Conservation (phyloP, 2,329 filamentous ascomycete genomes). For the Fusarium sp. region DNA sequence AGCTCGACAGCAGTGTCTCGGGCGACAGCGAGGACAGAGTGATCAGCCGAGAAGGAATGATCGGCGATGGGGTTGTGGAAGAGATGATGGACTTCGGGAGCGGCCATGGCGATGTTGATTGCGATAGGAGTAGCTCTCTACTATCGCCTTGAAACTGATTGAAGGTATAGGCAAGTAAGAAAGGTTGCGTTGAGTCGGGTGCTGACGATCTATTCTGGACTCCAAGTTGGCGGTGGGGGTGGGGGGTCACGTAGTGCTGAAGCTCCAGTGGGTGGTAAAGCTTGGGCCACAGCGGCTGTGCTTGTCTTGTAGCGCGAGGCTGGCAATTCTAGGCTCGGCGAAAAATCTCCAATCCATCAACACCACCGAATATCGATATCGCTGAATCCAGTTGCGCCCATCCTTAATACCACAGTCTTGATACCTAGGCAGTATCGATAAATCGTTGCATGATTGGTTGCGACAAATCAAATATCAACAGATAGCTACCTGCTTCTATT, state of each 20-base stretch:
- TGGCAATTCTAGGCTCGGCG: conserved; percentile 34
- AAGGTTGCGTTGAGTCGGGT: conserved; percentile 12
- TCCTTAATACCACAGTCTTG: conserved; percentile 14
- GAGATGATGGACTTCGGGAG: conserved; percentile 93
- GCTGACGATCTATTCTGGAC: conserved; percentile 34
- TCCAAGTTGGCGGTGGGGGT: conserved; percentile 40
- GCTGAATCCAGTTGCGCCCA: conserved; percentile 21
- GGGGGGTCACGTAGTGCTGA: conserved; percentile 46
- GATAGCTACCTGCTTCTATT: not conserved
- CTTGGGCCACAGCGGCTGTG: conserved; percentile 43
- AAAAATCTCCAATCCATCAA: conserved; percentile 49
- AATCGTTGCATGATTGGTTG: conserved; percentile 1
- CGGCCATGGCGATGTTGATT: conserved; percentile 73
- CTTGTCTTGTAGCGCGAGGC: conserved; percentile 37
- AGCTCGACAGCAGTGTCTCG: conserved; percentile 92
- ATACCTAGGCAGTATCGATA: not conserved
- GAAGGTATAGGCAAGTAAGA: conserved; percentile 30
- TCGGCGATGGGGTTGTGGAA: conserved; percentile 97
- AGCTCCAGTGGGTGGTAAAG: conserved; percentile 36
- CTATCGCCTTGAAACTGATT: conserved; percentile 71
- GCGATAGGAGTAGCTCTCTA: conserved; percentile 84
- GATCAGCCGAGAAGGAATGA: conserved; percentile 97
- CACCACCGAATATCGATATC: conserved; percentile 28
- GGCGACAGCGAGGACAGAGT: conserved; percentile 87
- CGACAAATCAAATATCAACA: not conserved